Evolutionary conservation across 768 basidiomycete genomes (phyloP).

Genomic region (Mycena kentingensis): DNA sequence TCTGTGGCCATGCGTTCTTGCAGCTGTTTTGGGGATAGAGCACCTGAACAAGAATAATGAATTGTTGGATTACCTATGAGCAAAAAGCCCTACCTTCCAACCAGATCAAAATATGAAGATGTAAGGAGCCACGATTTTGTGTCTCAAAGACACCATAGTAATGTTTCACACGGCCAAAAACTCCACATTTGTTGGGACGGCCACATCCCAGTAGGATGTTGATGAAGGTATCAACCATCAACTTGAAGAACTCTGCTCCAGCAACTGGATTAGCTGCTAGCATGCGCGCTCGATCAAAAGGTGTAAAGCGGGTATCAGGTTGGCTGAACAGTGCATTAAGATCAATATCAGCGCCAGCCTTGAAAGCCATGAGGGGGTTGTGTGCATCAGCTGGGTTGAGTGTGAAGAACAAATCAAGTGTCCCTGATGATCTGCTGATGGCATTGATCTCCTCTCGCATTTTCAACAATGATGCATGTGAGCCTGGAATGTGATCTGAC

Average conservation of each 20-base stretch:
- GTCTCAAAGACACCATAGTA: conserved; percentile 34
- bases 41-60: conserved; percentile 1
- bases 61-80: no score
- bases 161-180: conserved; percentile 28
- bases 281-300: conserved; percentile 10
- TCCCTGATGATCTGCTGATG: conserved; percentile 13
- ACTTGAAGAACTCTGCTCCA: conserved; percentile 38
- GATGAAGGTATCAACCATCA: conserved; percentile 29
- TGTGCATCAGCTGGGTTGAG: conserved; percentile 24
- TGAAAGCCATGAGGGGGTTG: conserved; percentile 18
- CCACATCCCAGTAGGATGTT: conserved; percentile 26
- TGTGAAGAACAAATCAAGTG: conserved; percentile 21
- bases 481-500: conserved; percentile 24
- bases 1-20: conserved; percentile 11
- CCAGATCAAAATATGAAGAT: conserved; percentile 18
- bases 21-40: conserved; percentile 13
- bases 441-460: conserved; percentile 24
- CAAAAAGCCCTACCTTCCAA: conserved; percentile 5
- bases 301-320: conserved; percentile 8
- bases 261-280: conserved; percentile 34
- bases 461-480: conserved; percentile 2
- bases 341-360: conserved; percentile 23
- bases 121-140: conserved; percentile 34
- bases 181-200: conserved; percentile 20
- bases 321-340: conserved; percentile 15